A percentile compares a stretch with the other conserved stretches of the same genome.
Conservation (phyloP, 2,329 filamentous ascomycete genomes). For the Arachnomyces sp. region DNA sequence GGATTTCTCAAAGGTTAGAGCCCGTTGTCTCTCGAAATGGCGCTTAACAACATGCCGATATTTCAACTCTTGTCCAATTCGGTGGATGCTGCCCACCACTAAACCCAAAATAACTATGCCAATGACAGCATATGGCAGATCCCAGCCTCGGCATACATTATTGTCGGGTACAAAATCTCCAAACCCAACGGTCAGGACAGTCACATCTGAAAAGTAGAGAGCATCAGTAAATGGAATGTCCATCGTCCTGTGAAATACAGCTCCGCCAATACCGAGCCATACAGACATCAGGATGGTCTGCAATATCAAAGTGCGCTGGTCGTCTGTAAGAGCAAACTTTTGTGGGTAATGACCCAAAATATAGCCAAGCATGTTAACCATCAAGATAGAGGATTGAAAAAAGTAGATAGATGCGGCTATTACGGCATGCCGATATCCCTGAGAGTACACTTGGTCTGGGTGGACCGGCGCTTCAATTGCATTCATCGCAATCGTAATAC, state of each 20-base stretch:
- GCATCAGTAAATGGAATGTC: slow-evolving; percentile 70
- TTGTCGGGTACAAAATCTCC: slow-evolving; percentile 54
- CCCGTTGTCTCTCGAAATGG: slow-evolving; percentile 50
- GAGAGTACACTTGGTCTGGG: slow-evolving; percentile 55
- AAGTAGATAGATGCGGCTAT: slow-evolving; percentile 76
- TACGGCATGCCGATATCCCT: slow-evolving; percentile 81
- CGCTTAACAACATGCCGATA: slow-evolving; percentile 55
- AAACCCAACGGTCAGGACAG: slow-evolving; percentile 54
- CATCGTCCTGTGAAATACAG: slow-evolving; percentile 66
- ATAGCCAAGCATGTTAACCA: slow-evolving; percentile 73
- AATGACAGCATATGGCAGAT: slow-evolving; percentile 76
- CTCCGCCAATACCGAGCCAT: slow-evolving; percentile 71
- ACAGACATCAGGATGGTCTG: slow-evolving; percentile 81
- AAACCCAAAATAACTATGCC: slow-evolving; percentile 81
- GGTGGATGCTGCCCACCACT: slow-evolving; percentile 72
- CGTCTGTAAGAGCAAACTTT: slow-evolving; percentile 68
- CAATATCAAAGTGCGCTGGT: slow-evolving; percentile 79
- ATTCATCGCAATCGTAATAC: slow-evolving; percentile 59
- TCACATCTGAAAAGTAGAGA: slow-evolving; percentile 71
- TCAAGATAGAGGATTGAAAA: slow-evolving; percentile 66
- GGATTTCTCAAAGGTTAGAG: slow-evolving; percentile 47
- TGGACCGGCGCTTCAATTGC: slow-evolving; percentile 47
- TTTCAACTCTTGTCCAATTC: slow-evolving; percentile 53
- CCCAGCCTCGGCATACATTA: slow-evolving; percentile 57
- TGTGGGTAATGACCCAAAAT: slow-evolving; percentile 66